These are phyloP conservation scores for Boeremia exigua DNA, from an alignment of 2,329 filamentous ascomycete genomes.

Conservation along the genomic window DNA sequence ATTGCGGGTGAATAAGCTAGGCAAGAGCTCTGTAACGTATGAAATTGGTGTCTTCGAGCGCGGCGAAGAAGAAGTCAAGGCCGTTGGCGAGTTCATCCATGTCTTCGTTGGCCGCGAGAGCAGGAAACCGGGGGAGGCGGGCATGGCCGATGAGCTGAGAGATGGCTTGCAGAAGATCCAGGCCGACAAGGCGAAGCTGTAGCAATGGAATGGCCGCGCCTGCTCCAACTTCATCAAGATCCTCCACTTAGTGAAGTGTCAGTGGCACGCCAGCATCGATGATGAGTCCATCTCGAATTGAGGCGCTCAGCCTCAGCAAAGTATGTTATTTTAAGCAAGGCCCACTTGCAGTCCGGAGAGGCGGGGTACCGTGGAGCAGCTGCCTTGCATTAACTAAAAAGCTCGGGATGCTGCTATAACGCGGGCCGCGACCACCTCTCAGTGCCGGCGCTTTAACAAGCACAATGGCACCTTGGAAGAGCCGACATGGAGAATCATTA, in stretches of 20 bases:
- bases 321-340: neutral
- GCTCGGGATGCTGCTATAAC: no score
- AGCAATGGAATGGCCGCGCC: conserved; percentile 1
- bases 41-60: conserved; percentile 86
- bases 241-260: neutral
- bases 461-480: neutral
- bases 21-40: conserved; percentile 86
- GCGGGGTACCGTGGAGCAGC: conserved; percentile 4
- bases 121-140: conserved; percentile 68
- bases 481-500: neutral
- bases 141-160: conserved; percentile 67
- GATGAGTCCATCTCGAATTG: neutral
- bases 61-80: conserved; percentile 74
- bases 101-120: conserved; percentile 83
- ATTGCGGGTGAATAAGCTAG: conserved; percentile 81
- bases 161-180: conserved; percentile 45
- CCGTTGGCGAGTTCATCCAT: conserved; percentile 85
- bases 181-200: conserved; percentile 35
- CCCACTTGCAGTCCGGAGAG: neutral
- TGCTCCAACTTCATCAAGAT: neutral
- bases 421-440: neutral
- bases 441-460: neutral
- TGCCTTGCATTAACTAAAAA: neutral
- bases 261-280: neutral
- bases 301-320: conserved; percentile 1